Conservation (phyloP, 1,139 yeast genomes). For the Debaryomyces sp. region DNA sequence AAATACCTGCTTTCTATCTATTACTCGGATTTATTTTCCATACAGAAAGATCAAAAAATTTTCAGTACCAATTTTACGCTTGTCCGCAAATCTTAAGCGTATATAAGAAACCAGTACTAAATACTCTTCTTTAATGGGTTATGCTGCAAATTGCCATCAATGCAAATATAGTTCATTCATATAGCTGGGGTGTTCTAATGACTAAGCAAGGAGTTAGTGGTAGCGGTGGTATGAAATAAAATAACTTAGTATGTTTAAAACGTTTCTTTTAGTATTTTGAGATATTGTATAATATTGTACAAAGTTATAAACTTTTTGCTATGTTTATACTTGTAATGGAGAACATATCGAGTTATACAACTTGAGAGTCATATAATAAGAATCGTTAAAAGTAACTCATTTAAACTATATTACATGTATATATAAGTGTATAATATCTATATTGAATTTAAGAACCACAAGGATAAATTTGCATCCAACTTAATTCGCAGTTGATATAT, state of each 20-base stretch:
- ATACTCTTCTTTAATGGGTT: neutral
- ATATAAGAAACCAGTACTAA: neutral
- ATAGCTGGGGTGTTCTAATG: neutral
- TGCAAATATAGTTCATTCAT: neutral
- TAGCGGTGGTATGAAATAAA: neutral
- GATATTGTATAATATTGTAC: neutral
- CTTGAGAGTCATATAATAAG: neutral
- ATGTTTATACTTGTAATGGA: neutral
- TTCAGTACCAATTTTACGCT: conserved; percentile 9
- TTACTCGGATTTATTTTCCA: conserved; percentile 3
- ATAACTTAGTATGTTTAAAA: neutral
- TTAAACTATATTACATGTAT: neutral
- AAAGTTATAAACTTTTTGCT: neutral
- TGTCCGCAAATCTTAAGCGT: neutral
- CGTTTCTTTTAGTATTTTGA: neutral
- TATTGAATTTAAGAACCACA: neutral
- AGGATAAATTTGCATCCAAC: neutral
- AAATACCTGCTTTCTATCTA: neutral
- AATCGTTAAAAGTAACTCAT: neutral
- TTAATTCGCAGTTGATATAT: neutral
- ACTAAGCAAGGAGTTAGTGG: neutral
- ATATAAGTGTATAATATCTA: neutral
- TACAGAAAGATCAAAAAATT: conserved; percentile 8
- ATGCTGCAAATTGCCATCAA: neutral
- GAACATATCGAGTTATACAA: too few relatives aligned